A percentile compares a stretch with the other conserved stretches of the same genome.
These are phyloP conservation scores for Platanthera zijinensis DNA, from an alignment of 106 monocot genomes.

Conservation along the genomic window DNA sequence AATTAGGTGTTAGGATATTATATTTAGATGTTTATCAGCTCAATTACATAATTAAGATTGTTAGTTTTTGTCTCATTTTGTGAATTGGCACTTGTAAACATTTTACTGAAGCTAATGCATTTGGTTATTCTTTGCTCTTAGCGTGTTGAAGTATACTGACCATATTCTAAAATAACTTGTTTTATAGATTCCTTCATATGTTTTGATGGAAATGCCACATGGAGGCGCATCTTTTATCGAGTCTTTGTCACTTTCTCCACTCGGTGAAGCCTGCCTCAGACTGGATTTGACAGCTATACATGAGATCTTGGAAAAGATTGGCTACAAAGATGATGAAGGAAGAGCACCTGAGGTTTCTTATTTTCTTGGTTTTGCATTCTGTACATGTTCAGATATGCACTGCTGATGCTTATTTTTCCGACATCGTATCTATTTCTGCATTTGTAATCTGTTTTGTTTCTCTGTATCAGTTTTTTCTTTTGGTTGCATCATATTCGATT, in stretches of 20 bases:
- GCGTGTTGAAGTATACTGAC: background rate
- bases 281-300: slow-evolving; percentile 94
- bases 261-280: slow-evolving; percentile 88
- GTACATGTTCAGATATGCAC: background rate
- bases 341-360: slow-evolving; percentile 78
- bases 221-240: slow-evolving; percentile 64
- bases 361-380: background rate
- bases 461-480: background rate
- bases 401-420: background rate
- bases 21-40: too few relatives aligned
- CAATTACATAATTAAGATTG: too few relatives aligned
- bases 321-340: slow-evolving; percentile 97
- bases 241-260: slow-evolving; percentile 65
- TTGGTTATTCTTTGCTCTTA: background rate
- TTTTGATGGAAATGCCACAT: slow-evolving; percentile 73
- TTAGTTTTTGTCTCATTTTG: too few relatives aligned
- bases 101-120: background rate
- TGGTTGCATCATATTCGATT: background rate
- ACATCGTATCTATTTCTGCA: background rate
- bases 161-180: background rate
- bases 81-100: too few relatives aligned
- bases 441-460: background rate
- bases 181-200: slow-evolving; percentile 73
- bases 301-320: slow-evolving; percentile 73
- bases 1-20: background rate